Percentiles rank a stretch among this genome's conserved stretches.
Conservation (phyloP, 768 basidiomycete genomes). For the Suillus lakei region DNA sequence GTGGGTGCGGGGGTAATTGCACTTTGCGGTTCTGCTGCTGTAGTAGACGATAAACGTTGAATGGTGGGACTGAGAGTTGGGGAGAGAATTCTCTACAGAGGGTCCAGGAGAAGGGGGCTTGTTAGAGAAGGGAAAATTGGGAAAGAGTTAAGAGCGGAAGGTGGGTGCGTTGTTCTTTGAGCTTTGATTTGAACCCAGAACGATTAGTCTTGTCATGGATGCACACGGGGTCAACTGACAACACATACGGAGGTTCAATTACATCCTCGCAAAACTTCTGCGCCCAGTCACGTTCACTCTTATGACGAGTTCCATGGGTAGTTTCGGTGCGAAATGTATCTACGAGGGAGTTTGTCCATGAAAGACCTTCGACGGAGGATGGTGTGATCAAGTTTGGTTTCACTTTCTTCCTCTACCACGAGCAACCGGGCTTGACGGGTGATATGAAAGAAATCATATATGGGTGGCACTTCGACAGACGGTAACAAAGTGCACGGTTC, state of each 20-base stretch:
- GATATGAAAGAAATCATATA: constrained; percentile 17
- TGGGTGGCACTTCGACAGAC: constrained; percentile 27
- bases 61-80: too few species aligned
- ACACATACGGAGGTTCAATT: constrained; percentile 64
- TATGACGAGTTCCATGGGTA: constrained; percentile 14
- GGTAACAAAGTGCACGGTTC: constrained; percentile 40
- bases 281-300: constrained; percentile 70
- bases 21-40: too few species aligned
- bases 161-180: constrained; percentile 58
- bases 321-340: constrained; percentile 33
- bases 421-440: constrained; percentile 13
- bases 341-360: constrained; percentile 74
- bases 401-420: constrained; percentile 26
- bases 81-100: constrained; percentile 13
- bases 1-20: too few species aligned
- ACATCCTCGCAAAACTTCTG: constrained; percentile 71
- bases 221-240: neutral
- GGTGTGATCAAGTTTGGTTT: constrained; percentile 25
- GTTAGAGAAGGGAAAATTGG: too few species aligned
- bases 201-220: constrained; percentile 9
- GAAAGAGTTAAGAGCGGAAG: constrained; percentile 72
- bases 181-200: constrained; percentile 55
- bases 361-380: constrained; percentile 57
- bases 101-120: constrained; percentile 18
- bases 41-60: too few species aligned